Evolutionary conservation across 129 eudicot genomes (phyloP), one percentile per base, ranked within the genome.

Genomic region (carrot (Daucus carota)): DNA sequence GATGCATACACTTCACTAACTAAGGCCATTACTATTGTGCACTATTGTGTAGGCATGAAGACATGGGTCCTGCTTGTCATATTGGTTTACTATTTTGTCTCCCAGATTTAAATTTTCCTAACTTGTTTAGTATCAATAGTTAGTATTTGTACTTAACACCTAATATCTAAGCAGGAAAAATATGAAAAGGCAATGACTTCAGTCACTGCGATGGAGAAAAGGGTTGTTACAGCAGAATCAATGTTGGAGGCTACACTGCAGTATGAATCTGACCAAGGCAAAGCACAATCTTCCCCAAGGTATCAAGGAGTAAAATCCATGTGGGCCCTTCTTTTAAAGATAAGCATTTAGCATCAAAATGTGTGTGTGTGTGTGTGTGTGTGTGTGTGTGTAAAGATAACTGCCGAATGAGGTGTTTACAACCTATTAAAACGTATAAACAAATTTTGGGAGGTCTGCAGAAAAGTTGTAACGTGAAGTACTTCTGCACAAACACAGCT

Each of bases 201-300:
- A 3, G 70, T 93, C 72, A 87, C 86, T 66, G 82, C 85, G 65
- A 87, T 89, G 98, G 96, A 93, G 75, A 89, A 91, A 75, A 87
- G 91, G 75, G 97, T 78, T 41, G 85, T 87, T 76, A 89, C 87
- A 96, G 98, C 98, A 10, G 97, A 93, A 78, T 85, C 98, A 57
- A 87, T 87, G 91, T 76, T 93, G 73, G 93, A 91, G 82, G 98
- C 98, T 18, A 90, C 98, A 70, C 45, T 89, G 83, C 96, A 93
- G 66, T 89, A 93, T 73, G 83, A 93, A 83, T 82, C 90, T 73
- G 90, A 97, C 75, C 97, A 93, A 82, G 85, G 73, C 72, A 89
- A 89, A 83, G 90, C 93, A 50, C 41, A 34, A 60, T 72, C 85
- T 63, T 77, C 96, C 71, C 92, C 98, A 45, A 81, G 87, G 96